Percentiles rank a stretch among this genome's conserved stretches.
These are phyloP conservation scores for Sugiyamaella grinbergsii DNA, from an alignment of 1,139 yeast species.

Conservation along the genomic window DNA sequence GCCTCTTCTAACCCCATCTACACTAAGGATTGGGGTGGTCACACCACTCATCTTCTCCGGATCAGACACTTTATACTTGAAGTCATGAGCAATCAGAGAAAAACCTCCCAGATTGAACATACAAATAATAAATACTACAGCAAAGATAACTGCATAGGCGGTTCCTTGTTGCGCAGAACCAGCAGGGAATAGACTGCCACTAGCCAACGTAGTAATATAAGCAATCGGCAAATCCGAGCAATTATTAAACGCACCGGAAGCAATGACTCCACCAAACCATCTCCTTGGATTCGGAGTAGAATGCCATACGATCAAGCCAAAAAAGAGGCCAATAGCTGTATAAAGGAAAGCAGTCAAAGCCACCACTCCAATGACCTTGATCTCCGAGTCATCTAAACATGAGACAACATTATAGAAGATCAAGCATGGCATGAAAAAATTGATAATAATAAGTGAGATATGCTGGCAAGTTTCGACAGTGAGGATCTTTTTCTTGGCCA, in stretches of 20 bases:
- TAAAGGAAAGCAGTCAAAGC: slow-evolving; percentile 62
- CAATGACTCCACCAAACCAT: slow-evolving; percentile 76
- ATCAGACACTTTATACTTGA: slow-evolving; percentile 35
- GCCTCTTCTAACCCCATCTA: slow-evolving; percentile 8
- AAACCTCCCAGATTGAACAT: slow-evolving; percentile 80
- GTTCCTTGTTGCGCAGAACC: slow-evolving; percentile 75
- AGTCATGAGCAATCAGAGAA: slow-evolving; percentile 70
- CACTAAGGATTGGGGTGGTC: slow-evolving; percentile 12
- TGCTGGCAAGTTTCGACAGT: slow-evolving; percentile 68
- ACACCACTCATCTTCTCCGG: slow-evolving; percentile 5
- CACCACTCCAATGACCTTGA: slow-evolving; percentile 73
- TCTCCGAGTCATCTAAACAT: slow-evolving; percentile 68
- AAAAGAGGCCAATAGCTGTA: slow-evolving; percentile 38
- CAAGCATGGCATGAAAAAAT: slow-evolving; percentile 75
- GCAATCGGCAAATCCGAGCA: slow-evolving; percentile 87
- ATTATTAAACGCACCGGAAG: slow-evolving; percentile 67
- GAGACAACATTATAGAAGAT: slow-evolving; percentile 74
- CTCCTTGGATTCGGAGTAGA: slow-evolving; percentile 59
- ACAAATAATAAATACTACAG: slow-evolving; percentile 67
- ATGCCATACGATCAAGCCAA: slow-evolving; percentile 39
- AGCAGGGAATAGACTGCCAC: slow-evolving; percentile 59
- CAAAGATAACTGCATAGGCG: slow-evolving; percentile 80
- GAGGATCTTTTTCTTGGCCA: slow-evolving; percentile 64
- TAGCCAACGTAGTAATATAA: slow-evolving; percentile 74
- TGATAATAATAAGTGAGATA: slow-evolving; percentile 69